Base-by-base conservation (phyloP, 495 filamentous ascomycete species). In the Pseudevernia furfuracea region DNA sequence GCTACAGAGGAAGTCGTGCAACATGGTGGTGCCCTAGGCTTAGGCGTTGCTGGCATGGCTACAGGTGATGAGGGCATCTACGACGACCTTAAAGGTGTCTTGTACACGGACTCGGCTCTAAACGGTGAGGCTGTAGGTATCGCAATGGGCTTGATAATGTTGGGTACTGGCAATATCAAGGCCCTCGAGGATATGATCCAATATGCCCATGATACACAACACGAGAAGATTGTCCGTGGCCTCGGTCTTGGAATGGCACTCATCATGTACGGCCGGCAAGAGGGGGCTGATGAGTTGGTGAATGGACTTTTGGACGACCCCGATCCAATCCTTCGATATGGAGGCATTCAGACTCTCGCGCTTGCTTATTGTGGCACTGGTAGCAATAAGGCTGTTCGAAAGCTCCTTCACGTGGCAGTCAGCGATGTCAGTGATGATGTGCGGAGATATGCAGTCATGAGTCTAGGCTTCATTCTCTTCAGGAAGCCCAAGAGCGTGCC, bases 341-440 rank as follows among this genome's bases (percentile, higher is more conserved):
- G 95, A 69, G 95, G 95, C 79, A 96, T 99, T 72, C 92, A 97
- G 86, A 97, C 94, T n/a, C 89, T 97, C 43, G 94, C 95, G 37
- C 80, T 99, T 72, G 95, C 95, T 12, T 99, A 97, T 75, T 97
- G 92, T 76, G 95, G 95, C 43, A 96, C 88, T 59, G 89, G 92
- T 28, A 96, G 91, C 85, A 99, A 99, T 81, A 97, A 97, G 80
- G 95, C 95, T 34, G 92, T 99, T 39, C 90, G 95, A 49, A 93
- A 94, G 74, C 83, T 99, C n/a, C 85, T 99, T 9, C 95, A 99
- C 69, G 87, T 94, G 60, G 95, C 95, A 64, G 95, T 99, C 52
- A 97, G 92, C 76, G 95, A 99, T 78, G 95, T 97, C 57, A 97
- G 91, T 69, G 95, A 99, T 71, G 95, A 99, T 76, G 95, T 99